A percentile compares a stretch with the other conserved stretches of the same genome.
phyloP scores from a whole-genome alignment of 139 green algal genomes.

The Chlamydomonas schloesseri region DNA sequence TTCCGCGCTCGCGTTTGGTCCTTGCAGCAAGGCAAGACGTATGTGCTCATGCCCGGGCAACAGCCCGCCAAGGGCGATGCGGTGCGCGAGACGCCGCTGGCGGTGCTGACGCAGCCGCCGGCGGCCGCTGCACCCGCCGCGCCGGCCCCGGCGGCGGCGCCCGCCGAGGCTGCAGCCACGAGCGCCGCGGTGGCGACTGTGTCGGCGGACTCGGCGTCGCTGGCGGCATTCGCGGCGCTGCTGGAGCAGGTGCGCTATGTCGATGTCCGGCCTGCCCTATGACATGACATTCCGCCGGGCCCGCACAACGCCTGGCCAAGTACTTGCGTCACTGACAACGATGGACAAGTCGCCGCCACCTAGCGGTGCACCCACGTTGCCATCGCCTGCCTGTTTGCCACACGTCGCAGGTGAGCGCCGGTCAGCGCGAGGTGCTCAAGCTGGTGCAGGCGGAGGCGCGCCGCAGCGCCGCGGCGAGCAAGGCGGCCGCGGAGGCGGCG shows the following conservation, averaged over 20 bases:
- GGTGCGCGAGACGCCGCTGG: too few relatives aligned
- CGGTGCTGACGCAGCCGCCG: not conserved
- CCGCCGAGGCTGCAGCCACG: not conserved
- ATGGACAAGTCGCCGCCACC: too few relatives aligned
- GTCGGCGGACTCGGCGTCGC: too few relatives aligned
- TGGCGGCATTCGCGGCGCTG: not conserved
- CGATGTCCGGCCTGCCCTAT: too few relatives aligned
- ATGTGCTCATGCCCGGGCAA: not conserved
- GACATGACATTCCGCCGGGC: too few relatives aligned
- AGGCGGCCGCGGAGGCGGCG: constrained; percentile 27
- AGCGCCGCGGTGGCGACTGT: not conserved
- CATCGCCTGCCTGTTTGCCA: too few relatives aligned
- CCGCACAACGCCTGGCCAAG: too few relatives aligned
- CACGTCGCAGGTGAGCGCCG: not conserved
- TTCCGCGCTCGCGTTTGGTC: too few relatives aligned
- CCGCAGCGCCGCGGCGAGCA: not conserved
- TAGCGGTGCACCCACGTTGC: not conserved
- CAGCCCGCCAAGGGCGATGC: not conserved
- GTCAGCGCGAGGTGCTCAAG: constrained; percentile 58
- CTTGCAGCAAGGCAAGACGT: too few relatives aligned
- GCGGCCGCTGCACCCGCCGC: not conserved
- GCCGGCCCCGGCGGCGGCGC: not conserved
- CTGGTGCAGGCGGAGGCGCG: constrained; percentile 55
- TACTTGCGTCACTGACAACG: too few relatives aligned
- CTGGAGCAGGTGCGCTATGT: constrained; percentile 37